phyloP scores from a whole-genome alignment of 2,329 filamentous ascomycete species.

The Boeremia exigua region DNA sequence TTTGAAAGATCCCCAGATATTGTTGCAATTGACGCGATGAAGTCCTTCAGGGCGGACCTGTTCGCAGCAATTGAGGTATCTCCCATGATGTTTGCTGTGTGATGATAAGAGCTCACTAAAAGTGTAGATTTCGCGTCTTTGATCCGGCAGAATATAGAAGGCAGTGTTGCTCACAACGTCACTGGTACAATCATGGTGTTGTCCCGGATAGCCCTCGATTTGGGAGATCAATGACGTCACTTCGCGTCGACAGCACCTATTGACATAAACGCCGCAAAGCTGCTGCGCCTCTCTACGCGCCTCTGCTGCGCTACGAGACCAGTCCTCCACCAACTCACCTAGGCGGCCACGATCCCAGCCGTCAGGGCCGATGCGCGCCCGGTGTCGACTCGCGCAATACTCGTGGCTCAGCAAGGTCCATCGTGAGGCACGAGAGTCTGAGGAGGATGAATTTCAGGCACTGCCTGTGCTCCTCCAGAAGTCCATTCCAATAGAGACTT shows the following conservation, averaged over 20 bases:
- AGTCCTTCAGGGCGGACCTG: slow-evolving; percentile 42
- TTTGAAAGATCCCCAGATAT: slow-evolving; percentile 55
- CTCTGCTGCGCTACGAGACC: slow-evolving; percentile 6
- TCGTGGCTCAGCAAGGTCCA: neutral
- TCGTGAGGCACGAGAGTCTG: neutral
- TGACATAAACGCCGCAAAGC: neutral
- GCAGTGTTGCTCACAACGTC: neutral
- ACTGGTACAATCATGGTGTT: slow-evolving; percentile 1
- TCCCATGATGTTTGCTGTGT: slow-evolving; percentile 15
- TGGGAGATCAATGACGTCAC: slow-evolving; percentile 14
- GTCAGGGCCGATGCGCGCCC: neutral
- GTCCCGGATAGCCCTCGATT: slow-evolving; percentile 3
- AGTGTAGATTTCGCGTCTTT: neutral
- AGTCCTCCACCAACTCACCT: neutral
- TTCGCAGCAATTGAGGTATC: slow-evolving; percentile 33
- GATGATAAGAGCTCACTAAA: neutral
- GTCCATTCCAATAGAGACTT: too few relatives aligned
- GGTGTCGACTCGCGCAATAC: neutral
- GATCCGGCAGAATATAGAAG: neutral
- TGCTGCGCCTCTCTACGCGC: slow-evolving; percentile 15
- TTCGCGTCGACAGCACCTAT: neutral
- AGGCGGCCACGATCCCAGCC: slow-evolving; percentile 5
- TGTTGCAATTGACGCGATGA: slow-evolving; percentile 50
- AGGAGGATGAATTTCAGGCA: neutral
- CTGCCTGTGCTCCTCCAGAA: too few relatives aligned